Conservation (phyloP, 305 asterid genomes). For the Euphrasia arctica region DNA sequence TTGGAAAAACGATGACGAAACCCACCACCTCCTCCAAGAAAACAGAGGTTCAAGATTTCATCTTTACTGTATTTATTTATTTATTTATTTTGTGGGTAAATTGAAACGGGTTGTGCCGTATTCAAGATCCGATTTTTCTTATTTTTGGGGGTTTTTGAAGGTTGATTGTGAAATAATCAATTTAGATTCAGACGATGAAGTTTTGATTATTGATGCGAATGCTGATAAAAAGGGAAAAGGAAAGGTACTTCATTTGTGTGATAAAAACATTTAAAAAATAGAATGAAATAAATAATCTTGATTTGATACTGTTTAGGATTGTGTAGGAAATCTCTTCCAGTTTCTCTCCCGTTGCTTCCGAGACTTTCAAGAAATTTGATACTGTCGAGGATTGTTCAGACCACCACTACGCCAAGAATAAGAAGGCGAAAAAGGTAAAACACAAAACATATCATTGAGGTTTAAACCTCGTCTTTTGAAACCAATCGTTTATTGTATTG, state of each 20-base stretch:
- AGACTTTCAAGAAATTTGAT: slow-evolving; percentile 62
- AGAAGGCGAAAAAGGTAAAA: too few species aligned
- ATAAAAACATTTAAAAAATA: too few species aligned
- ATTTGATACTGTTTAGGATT: slow-evolving; percentile 21
- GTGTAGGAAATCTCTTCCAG: slow-evolving; percentile 16
- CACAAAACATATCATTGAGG: too few species aligned
- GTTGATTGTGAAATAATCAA: slow-evolving; percentile 60
- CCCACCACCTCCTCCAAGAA: slow-evolving; percentile 32
- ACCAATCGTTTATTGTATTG: background rate
- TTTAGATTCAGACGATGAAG: slow-evolving; percentile 61
- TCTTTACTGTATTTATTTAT: background rate
- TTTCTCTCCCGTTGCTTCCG: slow-evolving; percentile 12
- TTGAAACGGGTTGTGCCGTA: background rate
- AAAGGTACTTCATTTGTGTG: slow-evolving; percentile 4
- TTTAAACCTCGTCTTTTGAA: too few species aligned
- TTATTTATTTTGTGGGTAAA: background rate
- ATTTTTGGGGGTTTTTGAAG: slow-evolving; percentile 33
- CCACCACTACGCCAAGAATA: slow-evolving; percentile 41
- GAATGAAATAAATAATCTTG: background rate
- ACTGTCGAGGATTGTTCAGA: slow-evolving; percentile 71
- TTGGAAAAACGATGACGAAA: slow-evolving; percentile 28
- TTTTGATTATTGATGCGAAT: slow-evolving; percentile 28
- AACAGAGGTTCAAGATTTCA: slow-evolving; percentile 44
- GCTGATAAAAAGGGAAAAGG: slow-evolving; percentile 45
- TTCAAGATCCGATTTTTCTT: background rate